Percentiles rank a stretch among this genome's conserved stretches.
These are phyloP conservation scores for Colletotrichum zoysiae DNA, from an alignment of 2,329 filamentous ascomycete species.

Conservation along the genomic window DNA sequence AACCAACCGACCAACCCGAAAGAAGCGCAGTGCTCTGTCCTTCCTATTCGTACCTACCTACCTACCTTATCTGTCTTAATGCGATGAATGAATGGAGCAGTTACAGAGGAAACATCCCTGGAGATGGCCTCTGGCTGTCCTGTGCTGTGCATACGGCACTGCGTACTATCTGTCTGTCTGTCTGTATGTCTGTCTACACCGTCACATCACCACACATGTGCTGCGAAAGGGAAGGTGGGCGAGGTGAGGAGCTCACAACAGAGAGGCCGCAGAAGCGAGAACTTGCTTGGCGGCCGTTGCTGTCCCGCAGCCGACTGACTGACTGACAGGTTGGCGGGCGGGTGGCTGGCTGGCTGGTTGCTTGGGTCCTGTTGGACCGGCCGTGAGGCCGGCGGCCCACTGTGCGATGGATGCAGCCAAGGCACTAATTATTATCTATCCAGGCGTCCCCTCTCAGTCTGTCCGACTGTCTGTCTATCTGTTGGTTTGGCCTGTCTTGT, in stretches of 20 bases:
- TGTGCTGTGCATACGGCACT: slow-evolving; percentile 9
- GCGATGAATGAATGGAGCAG: neutral
- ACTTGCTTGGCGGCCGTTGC: slow-evolving; percentile 37
- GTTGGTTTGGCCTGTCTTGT: slow-evolving; percentile 23
- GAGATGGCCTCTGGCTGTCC: neutral
- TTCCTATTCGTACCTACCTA: neutral
- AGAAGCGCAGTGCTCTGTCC: slow-evolving; percentile 9
- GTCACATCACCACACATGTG: neutral
- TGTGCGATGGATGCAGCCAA: neutral
- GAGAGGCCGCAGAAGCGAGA: slow-evolving; percentile 33
- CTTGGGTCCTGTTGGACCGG: slow-evolving; percentile 12
- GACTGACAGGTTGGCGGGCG: neutral
- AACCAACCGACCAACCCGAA: neutral
- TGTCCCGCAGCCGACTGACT: slow-evolving; percentile 8
- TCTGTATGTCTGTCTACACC: neutral
- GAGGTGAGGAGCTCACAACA: slow-evolving; percentile 21
- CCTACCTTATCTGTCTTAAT: slow-evolving; percentile 23
- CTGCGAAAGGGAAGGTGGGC: slow-evolving; percentile 26
- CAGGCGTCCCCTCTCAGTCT: too few species aligned
- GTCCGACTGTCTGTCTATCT: slow-evolving; percentile 7
- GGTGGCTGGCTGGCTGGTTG: too few species aligned
- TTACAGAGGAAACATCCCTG: slow-evolving; percentile 3
- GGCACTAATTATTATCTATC: too few species aligned
- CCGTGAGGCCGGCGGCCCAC: neutral
- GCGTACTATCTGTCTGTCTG: neutral